Evolutionary conservation across 495 filamentous ascomycete species (phyloP), one percentile per base, ranked within the genome.

Genomic region (Lasiosphaeria miniovina): DNA sequence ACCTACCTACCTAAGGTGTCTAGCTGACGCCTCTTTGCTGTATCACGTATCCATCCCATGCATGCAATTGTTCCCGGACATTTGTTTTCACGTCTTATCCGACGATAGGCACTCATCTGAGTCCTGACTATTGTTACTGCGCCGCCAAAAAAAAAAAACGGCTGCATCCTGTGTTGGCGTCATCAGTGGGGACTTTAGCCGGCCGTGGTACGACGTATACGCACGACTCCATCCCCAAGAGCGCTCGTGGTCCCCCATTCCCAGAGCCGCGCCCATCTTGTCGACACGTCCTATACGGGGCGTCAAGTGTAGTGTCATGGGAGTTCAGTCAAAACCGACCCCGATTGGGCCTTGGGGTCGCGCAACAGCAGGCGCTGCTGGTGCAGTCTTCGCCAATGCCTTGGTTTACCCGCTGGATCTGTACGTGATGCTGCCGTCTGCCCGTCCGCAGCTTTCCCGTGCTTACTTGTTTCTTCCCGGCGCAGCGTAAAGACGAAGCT

Each of bases 341-440:
- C 71, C 80, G 45, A 83, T 99, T 59, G 91, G 94, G 32, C 91
- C 95, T 55, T 98, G 95, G 95, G 93, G 92, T 36, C 87, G 84
- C 68, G 94, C 94, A 48, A 84, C 96, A 59, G 93, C 95, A 45
- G 94, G 94, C 63, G 90, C 95, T 56, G 91, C 92, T 15, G 93
- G 94, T 52, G 94, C 95, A 38, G 90, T 97, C 11, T 76, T 99
- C 49, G 95, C 94, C 41, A 99, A 99, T 82, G 88, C 94, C 33
- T 76, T 96, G 57, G 95, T 98, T 57, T 99, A 99, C 74, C 94
- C 94, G 12, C 79, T 99, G 38, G 94, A 99, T 75, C 91, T 99
- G 93, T 97, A 79, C 74, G 89, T 76, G 11, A 57, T 40, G 33
- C 33, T 15, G 32, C 17, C 14, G n/a, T 12, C 9, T 11, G 11